Base-by-base conservation (phyloP, 129 eudicot genomes). In the Helianthus tuberosus region DNA sequence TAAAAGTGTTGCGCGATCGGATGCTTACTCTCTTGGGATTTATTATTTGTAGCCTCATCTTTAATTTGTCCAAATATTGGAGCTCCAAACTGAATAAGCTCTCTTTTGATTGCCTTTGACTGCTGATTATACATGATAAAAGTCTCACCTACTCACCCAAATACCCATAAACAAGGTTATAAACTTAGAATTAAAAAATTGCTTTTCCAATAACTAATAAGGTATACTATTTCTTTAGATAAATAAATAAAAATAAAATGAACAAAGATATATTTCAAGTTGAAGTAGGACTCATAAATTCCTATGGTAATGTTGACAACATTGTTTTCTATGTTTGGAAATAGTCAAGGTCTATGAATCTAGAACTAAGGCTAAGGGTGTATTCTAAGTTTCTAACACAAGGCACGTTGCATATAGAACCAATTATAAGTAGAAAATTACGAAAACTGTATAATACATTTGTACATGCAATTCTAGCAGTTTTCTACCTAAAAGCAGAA, bases 61-160 rank as follows among this genome's bases (percentile, higher is more conserved):
- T 89, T 91, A 62, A 95, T 77, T 16, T 86, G 93, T 70, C 94
- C 97, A 29, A 95, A 95, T 46, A 95, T 85, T 41, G 99, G 96
- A 81, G 85, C 90, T 63, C 99, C 99, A 41, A 95, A 83, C 81
- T 91, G 99, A 76, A 95, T 82, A 66, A 89, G 85, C 81, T 95
- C 97, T 85, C 99, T 89, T 75, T 91, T 91, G 82, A 77, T 91
- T 36, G 94, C 79, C 77, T 91, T 91, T 10, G 84, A 66, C 71
- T 91, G 99, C 71, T 94, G 96, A 84, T 94, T 94, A 86, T 91
- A 91, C 77, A 85, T 79, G 63, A 89, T 84, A 78, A 85, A 95
- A 46, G 97, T 91, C 77, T 91, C 97, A 15, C 99, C 99, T 95
- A 64, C 39, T 64, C 75, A 84, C 54, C 49, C 58, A 77, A 23